Conservation (phyloP, 148 eudicot genomes). For the Salicornia ramosissima region DNA sequence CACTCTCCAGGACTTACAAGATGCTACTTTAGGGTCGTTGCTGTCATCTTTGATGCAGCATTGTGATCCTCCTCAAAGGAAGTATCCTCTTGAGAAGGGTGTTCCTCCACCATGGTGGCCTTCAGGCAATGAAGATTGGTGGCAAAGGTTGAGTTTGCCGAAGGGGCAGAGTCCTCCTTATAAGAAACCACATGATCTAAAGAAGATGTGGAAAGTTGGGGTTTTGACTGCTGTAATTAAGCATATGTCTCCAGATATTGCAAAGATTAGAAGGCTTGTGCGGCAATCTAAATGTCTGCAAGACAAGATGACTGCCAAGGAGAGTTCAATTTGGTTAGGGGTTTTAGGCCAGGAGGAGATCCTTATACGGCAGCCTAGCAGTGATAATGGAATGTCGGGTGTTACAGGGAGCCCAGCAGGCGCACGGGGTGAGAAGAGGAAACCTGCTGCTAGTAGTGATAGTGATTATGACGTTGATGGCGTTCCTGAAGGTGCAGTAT, state of each 20-base stretch:
- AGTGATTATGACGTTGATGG: conserved; percentile 94
- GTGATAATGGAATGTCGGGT: conserved; percentile 67
- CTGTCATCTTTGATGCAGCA: conserved; percentile 94
- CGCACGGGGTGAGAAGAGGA: conserved; percentile 48
- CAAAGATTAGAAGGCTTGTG: conserved; percentile 71
- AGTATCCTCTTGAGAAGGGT: conserved; percentile 80
- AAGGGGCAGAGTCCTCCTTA: conserved; percentile 74
- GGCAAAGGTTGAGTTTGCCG: conserved; percentile 56
- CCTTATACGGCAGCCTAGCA: conserved; percentile 50
- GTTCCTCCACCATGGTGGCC: conserved; percentile 98
- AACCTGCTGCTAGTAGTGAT: conserved; percentile 51
- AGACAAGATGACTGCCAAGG: conserved; percentile 98
- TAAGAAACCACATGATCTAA: conserved; percentile 92
- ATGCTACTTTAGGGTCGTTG: conserved; percentile 90
- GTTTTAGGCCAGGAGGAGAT: conserved; percentile 80
- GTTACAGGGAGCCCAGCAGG: conserved; percentile 48
- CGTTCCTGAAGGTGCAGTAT: conserved; percentile 49
- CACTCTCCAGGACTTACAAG: conserved; percentile 79
- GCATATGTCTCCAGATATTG: conserved; percentile 94
- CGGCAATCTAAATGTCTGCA: conserved; percentile 87
- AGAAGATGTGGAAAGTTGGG: conserved; percentile 99
- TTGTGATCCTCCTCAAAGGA: conserved; percentile 92
- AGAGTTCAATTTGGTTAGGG: conserved; percentile 88
- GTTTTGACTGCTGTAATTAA: conserved; percentile 87
- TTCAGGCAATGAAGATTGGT: conserved; percentile 79